These are phyloP conservation scores for Eutypa lata DNA, from an alignment of 2,329 filamentous ascomycete species.

Conservation along the genomic window DNA sequence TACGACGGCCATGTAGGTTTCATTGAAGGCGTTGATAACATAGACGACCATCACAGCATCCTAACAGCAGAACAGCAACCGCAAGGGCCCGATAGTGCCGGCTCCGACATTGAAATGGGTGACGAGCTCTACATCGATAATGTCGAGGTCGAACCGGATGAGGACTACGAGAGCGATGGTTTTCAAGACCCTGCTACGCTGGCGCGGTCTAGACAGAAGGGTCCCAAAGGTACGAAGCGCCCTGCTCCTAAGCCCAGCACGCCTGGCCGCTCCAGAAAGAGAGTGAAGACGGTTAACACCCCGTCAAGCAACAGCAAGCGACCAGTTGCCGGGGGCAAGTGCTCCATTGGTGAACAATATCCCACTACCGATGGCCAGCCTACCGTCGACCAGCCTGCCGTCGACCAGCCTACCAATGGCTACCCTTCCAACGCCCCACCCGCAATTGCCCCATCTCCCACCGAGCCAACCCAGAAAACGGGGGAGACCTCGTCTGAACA, in stretches of 20 bases:
- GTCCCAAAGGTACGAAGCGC: slow-evolving; percentile 22
- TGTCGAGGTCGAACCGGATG: slow-evolving; percentile 18
- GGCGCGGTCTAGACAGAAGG: slow-evolving; percentile 7
- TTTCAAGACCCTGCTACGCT: slow-evolving; percentile 1
- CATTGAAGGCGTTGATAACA: slow-evolving; percentile 22
- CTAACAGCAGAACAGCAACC: slow-evolving; percentile 18
- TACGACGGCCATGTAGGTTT: slow-evolving; percentile 38
- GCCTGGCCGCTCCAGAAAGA: slow-evolving; percentile 8
- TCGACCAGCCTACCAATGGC: not conserved
- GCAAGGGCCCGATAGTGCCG: slow-evolving; percentile 18
- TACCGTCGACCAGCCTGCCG: too few relatives aligned
- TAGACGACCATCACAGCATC: slow-evolving; percentile 1
- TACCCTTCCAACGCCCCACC: not conserved
- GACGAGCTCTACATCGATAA: slow-evolving; percentile 26
- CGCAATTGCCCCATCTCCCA: not conserved
- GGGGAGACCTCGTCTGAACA: not conserved
- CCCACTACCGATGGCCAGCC: not conserved
- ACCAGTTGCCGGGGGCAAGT: not conserved
- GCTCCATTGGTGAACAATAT: not conserved
- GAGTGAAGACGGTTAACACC: slow-evolving; percentile 18
- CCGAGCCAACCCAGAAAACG: not conserved
- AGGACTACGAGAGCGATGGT: slow-evolving; percentile 16
- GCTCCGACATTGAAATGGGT: slow-evolving; percentile 23
- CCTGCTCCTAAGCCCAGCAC: slow-evolving; percentile 5
- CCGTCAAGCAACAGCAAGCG: slow-evolving; percentile 11